Conservation (phyloP, 495 filamentous ascomycete species). For the Penicillium samsonianum region DNA sequence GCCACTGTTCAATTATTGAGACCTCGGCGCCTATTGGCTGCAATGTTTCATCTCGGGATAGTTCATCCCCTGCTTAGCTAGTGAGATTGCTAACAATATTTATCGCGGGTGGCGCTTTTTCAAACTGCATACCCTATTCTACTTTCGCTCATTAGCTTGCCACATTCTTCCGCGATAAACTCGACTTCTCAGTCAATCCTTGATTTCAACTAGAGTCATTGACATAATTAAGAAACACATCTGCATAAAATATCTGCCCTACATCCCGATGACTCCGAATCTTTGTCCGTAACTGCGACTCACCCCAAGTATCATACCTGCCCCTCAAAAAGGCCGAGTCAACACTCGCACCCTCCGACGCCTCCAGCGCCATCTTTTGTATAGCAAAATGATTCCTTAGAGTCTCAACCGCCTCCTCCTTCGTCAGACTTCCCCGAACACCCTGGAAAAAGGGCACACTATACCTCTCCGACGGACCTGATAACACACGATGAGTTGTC, state of each 20-base stretch:
- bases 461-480: conserved; percentile 34
- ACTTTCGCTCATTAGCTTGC: neutral
- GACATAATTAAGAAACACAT: conserved; percentile 43
- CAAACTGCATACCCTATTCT: too few relatives aligned
- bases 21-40: neutral
- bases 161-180: too few relatives aligned
- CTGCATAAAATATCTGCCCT: conserved; percentile 40
- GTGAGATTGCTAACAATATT: too few relatives aligned
- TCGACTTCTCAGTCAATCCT: neutral
- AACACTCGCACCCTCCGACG: conserved; percentile 29
- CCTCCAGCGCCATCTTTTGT: conserved; percentile 1
- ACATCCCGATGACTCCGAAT: conserved; percentile 45
- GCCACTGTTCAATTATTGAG: neutral
- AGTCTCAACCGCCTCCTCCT: conserved; percentile 34
- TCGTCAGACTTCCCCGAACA: conserved; percentile 41
- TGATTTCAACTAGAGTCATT: conserved; percentile 14
- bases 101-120: too few relatives aligned
- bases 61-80: too few relatives aligned
- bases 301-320: conserved; percentile 49
- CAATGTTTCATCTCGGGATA: too few relatives aligned
- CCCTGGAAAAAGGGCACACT: conserved; percentile 53
- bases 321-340: conserved; percentile 47
- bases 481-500: conserved; percentile 51
- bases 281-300: conserved; percentile 49
- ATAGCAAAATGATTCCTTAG: conserved; percentile 33